Conservation (phyloP, 2,329 filamentous ascomycete genomes). For the Teratosphaeria gauchensis region DNA sequence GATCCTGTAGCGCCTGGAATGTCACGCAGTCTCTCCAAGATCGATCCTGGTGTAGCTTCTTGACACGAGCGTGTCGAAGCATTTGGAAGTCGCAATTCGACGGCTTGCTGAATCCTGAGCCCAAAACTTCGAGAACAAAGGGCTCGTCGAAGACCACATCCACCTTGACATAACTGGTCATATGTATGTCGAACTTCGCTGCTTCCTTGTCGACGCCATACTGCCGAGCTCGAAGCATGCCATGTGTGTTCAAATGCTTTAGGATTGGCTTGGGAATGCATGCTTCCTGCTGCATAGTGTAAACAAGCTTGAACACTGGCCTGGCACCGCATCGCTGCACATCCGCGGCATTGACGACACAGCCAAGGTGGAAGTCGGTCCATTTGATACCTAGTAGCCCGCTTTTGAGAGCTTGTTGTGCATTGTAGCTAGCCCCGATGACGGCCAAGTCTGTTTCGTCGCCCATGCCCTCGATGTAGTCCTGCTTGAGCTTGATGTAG, state of each 20-base stretch:
- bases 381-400: slow-evolving; percentile 44
- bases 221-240: slow-evolving; percentile 28
- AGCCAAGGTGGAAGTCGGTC: slow-evolving; percentile 76
- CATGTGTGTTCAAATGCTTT: slow-evolving; percentile 33
- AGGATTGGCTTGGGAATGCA: slow-evolving; percentile 39
- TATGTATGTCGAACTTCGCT: slow-evolving; percentile 14
- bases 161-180: slow-evolving; percentile 20
- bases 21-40: slow-evolving; percentile 58
- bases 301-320: slow-evolving; percentile 59
- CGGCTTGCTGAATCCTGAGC: slow-evolving; percentile 67
- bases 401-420: slow-evolving; percentile 50
- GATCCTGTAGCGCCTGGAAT: slow-evolving; percentile 58
- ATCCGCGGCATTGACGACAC: slow-evolving; percentile 57
- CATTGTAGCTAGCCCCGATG: slow-evolving; percentile 63
- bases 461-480: slow-evolving; percentile 68
- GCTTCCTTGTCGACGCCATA: slow-evolving; percentile 14
- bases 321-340: slow-evolving; percentile 42
- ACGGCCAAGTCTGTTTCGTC: slow-evolving; percentile 77
- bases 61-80: slow-evolving; percentile 64
- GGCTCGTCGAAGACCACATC: slow-evolving; percentile 56
- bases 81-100: slow-evolving; percentile 61
- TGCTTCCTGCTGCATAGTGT: slow-evolving; percentile 36
- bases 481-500: slow-evolving; percentile 77
- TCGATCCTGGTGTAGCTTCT: slow-evolving; percentile 70
- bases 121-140: slow-evolving; percentile 69